These are phyloP conservation scores for Pugionium cornutum DNA, from an alignment of 345 rosid species.

Conservation along the genomic window DNA sequence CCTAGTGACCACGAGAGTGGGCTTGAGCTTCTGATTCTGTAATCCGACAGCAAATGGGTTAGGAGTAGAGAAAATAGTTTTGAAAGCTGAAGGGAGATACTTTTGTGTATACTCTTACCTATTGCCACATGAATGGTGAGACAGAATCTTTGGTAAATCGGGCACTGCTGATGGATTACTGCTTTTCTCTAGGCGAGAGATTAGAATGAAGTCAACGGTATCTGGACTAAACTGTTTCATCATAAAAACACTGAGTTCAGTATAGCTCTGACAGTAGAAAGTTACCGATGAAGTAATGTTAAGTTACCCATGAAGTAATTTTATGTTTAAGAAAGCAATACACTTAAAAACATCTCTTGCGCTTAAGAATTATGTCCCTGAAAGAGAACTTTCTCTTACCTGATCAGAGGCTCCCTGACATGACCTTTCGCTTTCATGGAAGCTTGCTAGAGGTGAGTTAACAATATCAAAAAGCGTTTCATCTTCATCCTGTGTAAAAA, in stretches of 20 bases:
- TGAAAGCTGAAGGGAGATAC: constrained; percentile 16
- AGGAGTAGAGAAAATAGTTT: constrained; percentile 2
- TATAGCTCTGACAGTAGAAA: constrained; percentile 22
- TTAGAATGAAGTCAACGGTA: constrained; percentile 72
- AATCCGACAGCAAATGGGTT: constrained; percentile 12
- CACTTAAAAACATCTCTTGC: not conserved
- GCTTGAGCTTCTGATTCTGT: constrained; percentile 60
- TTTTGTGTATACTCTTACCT: constrained; percentile 47
- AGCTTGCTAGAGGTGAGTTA: constrained; percentile 71
- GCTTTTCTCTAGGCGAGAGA: constrained; percentile 49
- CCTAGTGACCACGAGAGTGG: constrained; percentile 75
- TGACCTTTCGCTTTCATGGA: constrained; percentile 72
- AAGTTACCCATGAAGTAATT: not conserved
- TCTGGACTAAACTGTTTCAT: constrained; percentile 54
- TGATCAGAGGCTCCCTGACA: constrained; percentile 52
- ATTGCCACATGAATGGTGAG: constrained; percentile 82
- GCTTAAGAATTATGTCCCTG: constrained; percentile 7
- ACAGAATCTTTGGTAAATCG: constrained; percentile 49
- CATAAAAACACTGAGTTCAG: constrained; percentile 7
- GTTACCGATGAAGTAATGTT: not conserved
- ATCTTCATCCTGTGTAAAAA: constrained; percentile 48
- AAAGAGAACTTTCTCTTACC: constrained; percentile 46
- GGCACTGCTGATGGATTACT: constrained; percentile 46
- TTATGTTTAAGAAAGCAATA: not conserved
- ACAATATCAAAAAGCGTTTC: constrained; percentile 53